phyloP scores from a whole-genome alignment of 2,329 filamentous ascomycete species.

The Neocucurbitaria cava region DNA sequence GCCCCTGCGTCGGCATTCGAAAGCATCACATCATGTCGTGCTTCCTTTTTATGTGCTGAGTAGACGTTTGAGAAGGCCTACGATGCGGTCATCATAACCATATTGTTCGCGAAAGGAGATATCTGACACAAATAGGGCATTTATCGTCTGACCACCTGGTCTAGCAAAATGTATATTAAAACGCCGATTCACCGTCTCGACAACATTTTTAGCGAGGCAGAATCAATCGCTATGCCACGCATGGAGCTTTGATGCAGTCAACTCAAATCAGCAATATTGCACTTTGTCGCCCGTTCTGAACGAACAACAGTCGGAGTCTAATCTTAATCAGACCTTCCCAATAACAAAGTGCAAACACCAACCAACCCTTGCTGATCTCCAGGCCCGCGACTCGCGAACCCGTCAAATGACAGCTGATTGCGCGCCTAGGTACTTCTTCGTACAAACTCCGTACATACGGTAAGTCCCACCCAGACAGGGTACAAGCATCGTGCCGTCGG shows the following conservation, averaged over 20 bases:
- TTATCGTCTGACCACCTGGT: background rate
- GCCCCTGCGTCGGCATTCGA: conserved; percentile 9
- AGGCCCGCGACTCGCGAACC: background rate
- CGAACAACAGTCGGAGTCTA: background rate
- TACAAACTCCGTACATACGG: too few species aligned
- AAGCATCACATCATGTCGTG: background rate
- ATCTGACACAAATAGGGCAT: background rate
- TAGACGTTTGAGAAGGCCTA: background rate
- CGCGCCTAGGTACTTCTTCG: too few species aligned
- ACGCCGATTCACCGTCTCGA: background rate
- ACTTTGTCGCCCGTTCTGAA: background rate
- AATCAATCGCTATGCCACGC: background rate
- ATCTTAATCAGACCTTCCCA: background rate
- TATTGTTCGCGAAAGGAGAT: background rate
- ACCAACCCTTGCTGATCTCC: background rate
- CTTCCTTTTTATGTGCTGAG: background rate
- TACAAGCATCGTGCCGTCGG: background rate
- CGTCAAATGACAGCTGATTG: background rate
- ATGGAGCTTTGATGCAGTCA: background rate
- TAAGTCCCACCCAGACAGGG: background rate
- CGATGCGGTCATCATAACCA: background rate
- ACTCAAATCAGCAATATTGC: background rate
- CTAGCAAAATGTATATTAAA: background rate
- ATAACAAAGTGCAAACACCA: background rate
- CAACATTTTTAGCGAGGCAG: conserved; percentile 2